Evolutionary conservation across 2,329 filamentous ascomycete genomes (phyloP).

Genomic region (Mycocentrospora acerina): DNA sequence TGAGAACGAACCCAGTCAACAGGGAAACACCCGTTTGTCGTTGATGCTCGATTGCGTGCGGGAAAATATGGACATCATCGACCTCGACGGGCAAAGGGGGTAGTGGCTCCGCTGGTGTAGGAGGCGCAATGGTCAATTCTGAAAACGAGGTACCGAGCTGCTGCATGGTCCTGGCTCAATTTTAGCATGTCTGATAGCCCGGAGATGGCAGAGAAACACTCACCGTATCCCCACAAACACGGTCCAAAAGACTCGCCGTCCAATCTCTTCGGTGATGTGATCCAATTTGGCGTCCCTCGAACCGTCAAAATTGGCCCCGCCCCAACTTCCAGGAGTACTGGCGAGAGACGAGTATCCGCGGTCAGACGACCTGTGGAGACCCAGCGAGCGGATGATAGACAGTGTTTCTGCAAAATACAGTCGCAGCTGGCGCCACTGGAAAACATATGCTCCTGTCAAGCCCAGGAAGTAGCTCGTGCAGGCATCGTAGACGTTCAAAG

Average conservation of each 20-base stretch:
- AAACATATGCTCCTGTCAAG: constrained; percentile 66
- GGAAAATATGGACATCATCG: constrained; percentile 78
- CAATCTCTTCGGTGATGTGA: constrained; percentile 55
- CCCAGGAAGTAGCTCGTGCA: constrained; percentile 77
- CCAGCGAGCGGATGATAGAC: constrained; percentile 67
- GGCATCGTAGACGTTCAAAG: constrained; percentile 62
- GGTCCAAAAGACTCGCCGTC: constrained; percentile 74
- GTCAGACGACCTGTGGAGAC: constrained; percentile 60
- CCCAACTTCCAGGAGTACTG: constrained; percentile 33
- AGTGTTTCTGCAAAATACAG: constrained; percentile 74
- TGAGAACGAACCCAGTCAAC: constrained; percentile 78
- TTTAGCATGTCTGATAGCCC: constrained; percentile 50
- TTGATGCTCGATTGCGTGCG: constrained; percentile 69
- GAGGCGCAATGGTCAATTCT: constrained; percentile 73
- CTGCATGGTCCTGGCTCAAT: constrained; percentile 64
- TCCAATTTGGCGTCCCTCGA: constrained; percentile 43
- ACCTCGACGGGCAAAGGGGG: constrained; percentile 79
- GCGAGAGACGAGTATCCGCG: constrained; percentile 44
- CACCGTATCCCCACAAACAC: constrained; percentile 72
- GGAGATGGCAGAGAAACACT: constrained; percentile 32
- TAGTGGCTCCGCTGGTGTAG: constrained; percentile 73
- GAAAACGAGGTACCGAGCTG: constrained; percentile 73
- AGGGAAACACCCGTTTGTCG: constrained; percentile 68
- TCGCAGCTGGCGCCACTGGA: constrained; percentile 66
- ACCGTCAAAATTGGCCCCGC: constrained; percentile 39